These are phyloP conservation scores for Marasmius tenuissimus DNA, from an alignment of 1,284 basidiomycete species.

Conservation along the genomic window DNA sequence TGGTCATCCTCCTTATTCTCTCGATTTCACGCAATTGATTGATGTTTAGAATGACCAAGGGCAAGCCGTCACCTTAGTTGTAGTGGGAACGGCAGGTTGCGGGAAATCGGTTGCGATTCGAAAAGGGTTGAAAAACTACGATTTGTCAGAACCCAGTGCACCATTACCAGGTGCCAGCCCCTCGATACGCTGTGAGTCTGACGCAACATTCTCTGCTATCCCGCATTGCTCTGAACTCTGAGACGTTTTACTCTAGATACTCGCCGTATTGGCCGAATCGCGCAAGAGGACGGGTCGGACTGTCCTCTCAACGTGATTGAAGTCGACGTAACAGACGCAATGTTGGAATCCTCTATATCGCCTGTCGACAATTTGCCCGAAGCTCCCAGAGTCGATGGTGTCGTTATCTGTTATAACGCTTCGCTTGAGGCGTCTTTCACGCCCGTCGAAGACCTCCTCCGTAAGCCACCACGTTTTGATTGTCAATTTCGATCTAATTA, in stretches of 20 bases:
- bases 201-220: not conserved
- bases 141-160: conserved; percentile 47
- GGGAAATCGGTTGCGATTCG: conserved; percentile 72
- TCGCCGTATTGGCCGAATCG: conserved; percentile 46
- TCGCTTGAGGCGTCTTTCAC: conserved; percentile 58
- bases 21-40: not conserved
- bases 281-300: conserved; percentile 35
- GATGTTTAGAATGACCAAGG: conserved; percentile 18
- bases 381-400: conserved; percentile 62
- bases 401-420: conserved; percentile 76
- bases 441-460: conserved; percentile 60
- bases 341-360: conserved; percentile 17
- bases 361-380: conserved; percentile 38
- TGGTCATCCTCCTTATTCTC: not conserved
- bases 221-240: not conserved
- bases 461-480: conserved; percentile 39
- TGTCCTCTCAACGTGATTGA: conserved; percentile 55
- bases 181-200: conserved; percentile 43
- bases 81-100: conserved; percentile 67
- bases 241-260: conserved; percentile 36
- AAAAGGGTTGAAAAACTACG: conserved; percentile 62
- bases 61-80: conserved; percentile 51
- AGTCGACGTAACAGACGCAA: conserved; percentile 41
- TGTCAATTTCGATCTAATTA: conserved; percentile 2
- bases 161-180: conserved; percentile 31